Percentiles rank a stretch among this genome's conserved stretches.
phyloP scores from a whole-genome alignment of 208 protist genomes.

The Baffinella frigidus region DNA sequence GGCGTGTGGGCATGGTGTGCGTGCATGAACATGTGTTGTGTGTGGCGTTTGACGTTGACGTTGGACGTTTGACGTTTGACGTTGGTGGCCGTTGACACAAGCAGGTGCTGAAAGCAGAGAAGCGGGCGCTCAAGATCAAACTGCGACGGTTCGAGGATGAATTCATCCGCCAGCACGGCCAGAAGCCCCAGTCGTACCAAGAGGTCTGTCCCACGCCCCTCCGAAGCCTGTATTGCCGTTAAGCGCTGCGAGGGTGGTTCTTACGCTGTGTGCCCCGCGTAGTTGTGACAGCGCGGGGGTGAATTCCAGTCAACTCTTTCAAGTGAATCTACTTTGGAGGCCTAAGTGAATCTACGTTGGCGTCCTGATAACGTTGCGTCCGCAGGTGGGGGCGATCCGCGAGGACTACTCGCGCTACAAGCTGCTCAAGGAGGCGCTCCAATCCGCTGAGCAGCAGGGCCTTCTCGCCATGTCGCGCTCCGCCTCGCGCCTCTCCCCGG shows the following conservation, averaged over 20 bases:
- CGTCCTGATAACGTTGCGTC: no score
- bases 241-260: background rate
- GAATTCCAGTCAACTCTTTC: background rate
- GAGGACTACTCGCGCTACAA: constrained; percentile 60
- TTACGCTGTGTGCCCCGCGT: background rate
- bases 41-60: no score
- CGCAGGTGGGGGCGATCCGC: constrained; percentile 35
- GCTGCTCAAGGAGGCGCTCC: constrained; percentile 36
- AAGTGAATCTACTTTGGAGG: no score
- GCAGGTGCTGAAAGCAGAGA: background rate
- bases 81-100: no score
- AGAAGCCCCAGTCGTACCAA: constrained; percentile 52
- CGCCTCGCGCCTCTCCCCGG: no score
- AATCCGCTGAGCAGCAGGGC: no score
- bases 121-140: constrained; percentile 57
- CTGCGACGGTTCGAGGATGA: constrained; percentile 61
- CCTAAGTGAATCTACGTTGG: no score
- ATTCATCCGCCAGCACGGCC: constrained; percentile 57
- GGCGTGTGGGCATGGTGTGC: no score
- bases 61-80: background rate
- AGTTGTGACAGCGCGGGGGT: no score
- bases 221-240: background rate
- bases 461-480: no score
- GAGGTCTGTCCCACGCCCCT: background rate
- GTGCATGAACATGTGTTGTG: no score